Percentiles rank a stretch among this genome's conserved stretches.
These are phyloP conservation scores for Kuraishia borneana DNA, from an alignment of 805 yeast genomes.

Conservation along the genomic window DNA sequence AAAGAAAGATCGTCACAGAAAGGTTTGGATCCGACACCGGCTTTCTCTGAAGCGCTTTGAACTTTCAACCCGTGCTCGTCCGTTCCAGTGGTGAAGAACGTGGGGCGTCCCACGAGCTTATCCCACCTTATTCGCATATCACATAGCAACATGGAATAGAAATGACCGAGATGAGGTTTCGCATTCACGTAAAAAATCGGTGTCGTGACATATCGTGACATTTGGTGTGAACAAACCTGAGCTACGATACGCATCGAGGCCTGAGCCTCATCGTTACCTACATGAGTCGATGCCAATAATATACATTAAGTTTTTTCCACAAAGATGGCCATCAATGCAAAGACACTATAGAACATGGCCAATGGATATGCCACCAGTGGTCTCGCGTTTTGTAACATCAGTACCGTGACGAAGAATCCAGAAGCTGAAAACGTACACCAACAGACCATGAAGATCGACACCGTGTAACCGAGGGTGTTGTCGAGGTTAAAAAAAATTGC, in stretches of 20 bases:
- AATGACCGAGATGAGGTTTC: conserved; percentile 87
- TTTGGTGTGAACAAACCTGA: no score
- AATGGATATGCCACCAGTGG: conserved; percentile 89
- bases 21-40: conserved; percentile 39
- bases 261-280: no score
- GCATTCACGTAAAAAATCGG: conserved; percentile 98
- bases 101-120: conserved; percentile 25
- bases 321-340: conserved; percentile 92
- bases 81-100: conserved; percentile 77
- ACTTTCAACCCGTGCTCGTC: conserved; percentile 96
- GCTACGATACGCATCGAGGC: no score
- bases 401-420: conserved; percentile 80
- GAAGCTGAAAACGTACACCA: conserved; percentile 95
- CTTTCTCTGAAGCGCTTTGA: conserved; percentile 53
- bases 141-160: conserved; percentile 76
- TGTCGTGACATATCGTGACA: conserved; percentile 54
- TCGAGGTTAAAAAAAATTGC: conserved; percentile 62
- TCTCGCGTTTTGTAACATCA: conserved; percentile 77
- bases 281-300: no score
- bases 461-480: conserved; percentile 58
- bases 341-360: conserved; percentile 82
- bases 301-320: conserved; percentile 14
- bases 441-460: conserved; percentile 54
- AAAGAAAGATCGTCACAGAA: conserved; percentile 64
- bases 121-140: conserved; percentile 77